phyloP scores from a whole-genome alignment of 352 stramenopile genomes.

The Saprolegnia diclina region DNA sequence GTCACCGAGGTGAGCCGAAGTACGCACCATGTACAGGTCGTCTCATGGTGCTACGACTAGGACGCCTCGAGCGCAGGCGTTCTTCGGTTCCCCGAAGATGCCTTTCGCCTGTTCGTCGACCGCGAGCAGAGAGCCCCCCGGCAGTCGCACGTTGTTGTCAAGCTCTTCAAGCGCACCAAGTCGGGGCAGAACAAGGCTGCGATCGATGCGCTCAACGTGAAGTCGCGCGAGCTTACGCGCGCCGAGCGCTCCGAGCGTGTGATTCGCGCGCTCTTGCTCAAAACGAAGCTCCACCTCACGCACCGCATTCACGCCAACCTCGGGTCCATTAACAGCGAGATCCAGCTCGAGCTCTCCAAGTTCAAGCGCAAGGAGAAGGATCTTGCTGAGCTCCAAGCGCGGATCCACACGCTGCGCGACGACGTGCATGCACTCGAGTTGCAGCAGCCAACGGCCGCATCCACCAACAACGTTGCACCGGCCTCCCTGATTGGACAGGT shows the following conservation, averaged over 20 bases:
- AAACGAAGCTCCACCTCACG: constrained; percentile 36
- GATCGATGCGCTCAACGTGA: background rate
- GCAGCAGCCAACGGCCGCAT: constrained; percentile 24
- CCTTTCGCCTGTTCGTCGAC: constrained; percentile 43
- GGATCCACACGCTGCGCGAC: constrained; percentile 27
- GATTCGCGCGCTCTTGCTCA: constrained; percentile 30
- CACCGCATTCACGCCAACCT: constrained; percentile 35
- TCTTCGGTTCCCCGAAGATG: constrained; percentile 40
- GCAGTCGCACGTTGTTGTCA: constrained; percentile 41
- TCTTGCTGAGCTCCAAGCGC: constrained; percentile 34
- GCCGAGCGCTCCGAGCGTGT: constrained; percentile 7
- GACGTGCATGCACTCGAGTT: constrained; percentile 20
- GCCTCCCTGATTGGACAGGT: constrained; percentile 42
- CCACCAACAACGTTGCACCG: background rate
- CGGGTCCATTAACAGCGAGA: constrained; percentile 16
- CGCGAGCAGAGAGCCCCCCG: constrained; percentile 12
- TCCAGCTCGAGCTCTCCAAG: constrained; percentile 38
- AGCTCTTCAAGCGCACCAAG: constrained; percentile 43
- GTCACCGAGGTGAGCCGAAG: background rate
- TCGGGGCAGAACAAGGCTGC: background rate
- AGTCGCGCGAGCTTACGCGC: background rate
- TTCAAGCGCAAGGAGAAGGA: constrained; percentile 45
- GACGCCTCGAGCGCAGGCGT: constrained; percentile 43
- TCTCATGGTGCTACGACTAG: background rate
- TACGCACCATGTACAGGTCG: background rate